phyloP scores from a whole-genome alignment of 495 filamentous ascomycete genomes.

The Monascus purpureus region DNA sequence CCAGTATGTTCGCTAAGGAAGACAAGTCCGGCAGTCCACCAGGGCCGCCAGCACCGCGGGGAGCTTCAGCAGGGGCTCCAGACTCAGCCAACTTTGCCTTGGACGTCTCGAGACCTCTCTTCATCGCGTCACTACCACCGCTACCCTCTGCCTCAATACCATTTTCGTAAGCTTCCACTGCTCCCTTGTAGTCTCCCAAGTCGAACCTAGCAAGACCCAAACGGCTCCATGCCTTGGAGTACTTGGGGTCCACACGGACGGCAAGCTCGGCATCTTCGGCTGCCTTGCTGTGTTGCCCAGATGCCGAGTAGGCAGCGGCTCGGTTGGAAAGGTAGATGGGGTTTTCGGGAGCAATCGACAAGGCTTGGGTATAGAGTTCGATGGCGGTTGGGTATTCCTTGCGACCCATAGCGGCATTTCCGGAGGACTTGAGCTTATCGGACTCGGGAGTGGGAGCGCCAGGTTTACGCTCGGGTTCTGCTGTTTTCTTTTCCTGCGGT shows the following conservation, averaged over 20 bases:
- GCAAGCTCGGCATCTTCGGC: slow-evolving; percentile 79
- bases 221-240: slow-evolving; percentile 91
- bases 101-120: slow-evolving; percentile 85
- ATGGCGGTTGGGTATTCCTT: slow-evolving; percentile 79
- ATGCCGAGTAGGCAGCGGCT: slow-evolving; percentile 76
- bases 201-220: slow-evolving; percentile 84
- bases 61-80: slow-evolving; percentile 31
- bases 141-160: slow-evolving; percentile 91
- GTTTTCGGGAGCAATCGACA: slow-evolving; percentile 68
- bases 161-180: slow-evolving; percentile 86
- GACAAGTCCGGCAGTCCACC: slow-evolving; percentile 73
- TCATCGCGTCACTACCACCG: slow-evolving; percentile 72
- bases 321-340: slow-evolving; percentile 97
- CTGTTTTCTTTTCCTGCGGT: slow-evolving; percentile 5
- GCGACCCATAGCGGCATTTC: slow-evolving; percentile 83
- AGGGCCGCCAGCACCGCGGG: slow-evolving; percentile 27
- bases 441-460: slow-evolving; percentile 46
- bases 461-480: slow-evolving; percentile 12
- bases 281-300: slow-evolving; percentile 67
- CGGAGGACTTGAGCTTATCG: slow-evolving; percentile 76
- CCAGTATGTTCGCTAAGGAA: slow-evolving; percentile 57
- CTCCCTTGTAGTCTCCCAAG: slow-evolving; percentile 74
- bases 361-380: slow-evolving; percentile 70
- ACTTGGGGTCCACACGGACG: slow-evolving; percentile 70
- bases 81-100: slow-evolving; percentile 67